Percentiles rank a stretch among this genome's conserved stretches.
phyloP scores from a whole-genome alignment of 352 stramenopile genomes.

The Pythium insidiosum region DNA sequence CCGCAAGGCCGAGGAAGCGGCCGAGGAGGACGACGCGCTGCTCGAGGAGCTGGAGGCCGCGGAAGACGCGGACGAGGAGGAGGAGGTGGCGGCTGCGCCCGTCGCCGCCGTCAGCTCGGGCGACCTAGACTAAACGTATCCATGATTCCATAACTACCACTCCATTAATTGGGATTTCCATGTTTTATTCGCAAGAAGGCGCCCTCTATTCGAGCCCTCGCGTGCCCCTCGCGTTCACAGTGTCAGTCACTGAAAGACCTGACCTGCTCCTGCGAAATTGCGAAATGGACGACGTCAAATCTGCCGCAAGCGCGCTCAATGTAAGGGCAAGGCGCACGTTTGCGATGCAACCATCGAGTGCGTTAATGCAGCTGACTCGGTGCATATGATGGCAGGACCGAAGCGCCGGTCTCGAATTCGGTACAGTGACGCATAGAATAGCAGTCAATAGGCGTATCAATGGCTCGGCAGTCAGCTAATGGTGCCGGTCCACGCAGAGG shows the following conservation, averaged over 20 bases:
- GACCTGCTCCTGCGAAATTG: too few species aligned
- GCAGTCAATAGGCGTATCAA: too few species aligned
- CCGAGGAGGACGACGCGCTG: conserved; percentile 73
- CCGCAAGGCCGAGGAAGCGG: conserved; percentile 77
- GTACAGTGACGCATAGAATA: too few species aligned
- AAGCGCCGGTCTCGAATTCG: conserved; percentile 60
- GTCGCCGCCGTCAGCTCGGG: conserved; percentile 34
- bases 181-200: conserved; percentile 9
- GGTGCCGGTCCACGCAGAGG: conserved; percentile 39
- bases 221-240: too few species aligned
- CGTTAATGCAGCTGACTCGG: background rate
- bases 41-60: conserved; percentile 68
- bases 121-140: conserved; percentile 74
- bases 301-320: conserved; percentile 31
- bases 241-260: too few species aligned
- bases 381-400: conserved; percentile 35
- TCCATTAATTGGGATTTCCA: background rate
- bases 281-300: conserved; percentile 38
- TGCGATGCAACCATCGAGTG: too few species aligned
- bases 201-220: too few species aligned
- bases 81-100: conserved; percentile 16
- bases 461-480: background rate
- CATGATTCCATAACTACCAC: background rate
- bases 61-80: conserved; percentile 39
- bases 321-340: conserved; percentile 19